A percentile compares a stretch with the other conserved stretches of the same genome.
Conservation (phyloP, 2,329 filamentous ascomycete species). For the Verticillium longisporum region DNA sequence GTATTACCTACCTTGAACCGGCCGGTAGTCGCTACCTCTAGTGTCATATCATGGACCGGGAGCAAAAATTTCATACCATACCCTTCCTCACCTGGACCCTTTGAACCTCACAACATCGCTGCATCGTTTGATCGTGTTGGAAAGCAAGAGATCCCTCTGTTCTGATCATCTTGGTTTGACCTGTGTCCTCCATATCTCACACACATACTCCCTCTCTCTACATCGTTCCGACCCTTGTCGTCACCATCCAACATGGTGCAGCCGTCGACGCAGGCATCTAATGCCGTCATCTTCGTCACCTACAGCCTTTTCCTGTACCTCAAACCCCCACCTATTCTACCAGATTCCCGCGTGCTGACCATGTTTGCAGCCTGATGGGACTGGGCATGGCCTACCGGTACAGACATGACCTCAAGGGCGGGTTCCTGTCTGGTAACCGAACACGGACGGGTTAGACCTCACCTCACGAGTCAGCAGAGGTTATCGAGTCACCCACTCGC, state of each 20-base stretch:
- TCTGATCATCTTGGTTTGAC: not conserved
- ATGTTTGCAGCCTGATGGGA: constrained; percentile 51
- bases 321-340: not conserved
- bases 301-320: constrained; percentile 71
- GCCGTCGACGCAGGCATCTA: constrained; percentile 69
- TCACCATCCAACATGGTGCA: constrained; percentile 54
- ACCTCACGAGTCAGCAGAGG: not conserved
- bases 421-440: constrained; percentile 70
- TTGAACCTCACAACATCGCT: not conserved
- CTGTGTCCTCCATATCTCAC: too few species aligned
- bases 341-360: not conserved
- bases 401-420: constrained; percentile 57
- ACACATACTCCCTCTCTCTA: not conserved
- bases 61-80: not conserved
- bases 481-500: not conserved
- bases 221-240: not conserved
- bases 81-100: not conserved
- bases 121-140: not conserved
- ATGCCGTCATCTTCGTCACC: constrained; percentile 76
- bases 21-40: not conserved
- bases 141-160: not conserved
- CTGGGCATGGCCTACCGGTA: constrained; percentile 50
- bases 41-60: not conserved
- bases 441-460: constrained; percentile 70
- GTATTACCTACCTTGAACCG: not conserved